Conservation (phyloP, 176 grass and related monocot species). For the Hyparrhenia diplandra region DNA sequence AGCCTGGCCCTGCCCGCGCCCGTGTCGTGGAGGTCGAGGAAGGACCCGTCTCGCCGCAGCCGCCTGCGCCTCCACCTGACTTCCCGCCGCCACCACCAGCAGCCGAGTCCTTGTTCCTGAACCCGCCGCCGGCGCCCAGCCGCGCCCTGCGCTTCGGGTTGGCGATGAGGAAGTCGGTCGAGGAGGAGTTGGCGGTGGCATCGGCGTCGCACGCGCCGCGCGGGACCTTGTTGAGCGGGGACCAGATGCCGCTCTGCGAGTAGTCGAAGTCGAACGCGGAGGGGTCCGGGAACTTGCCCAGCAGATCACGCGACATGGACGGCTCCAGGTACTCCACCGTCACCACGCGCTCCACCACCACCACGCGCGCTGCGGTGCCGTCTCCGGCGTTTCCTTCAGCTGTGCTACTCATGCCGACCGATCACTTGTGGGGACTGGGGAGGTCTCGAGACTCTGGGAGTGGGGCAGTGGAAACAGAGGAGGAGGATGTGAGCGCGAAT, state of each 20-base stretch:
- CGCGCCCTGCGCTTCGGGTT: slow-evolving; percentile 33
- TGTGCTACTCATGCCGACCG: slow-evolving; percentile 13
- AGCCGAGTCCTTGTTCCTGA: background rate
- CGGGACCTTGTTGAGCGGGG: slow-evolving; percentile 65
- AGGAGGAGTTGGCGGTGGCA: background rate
- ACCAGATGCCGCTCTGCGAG: slow-evolving; percentile 95
- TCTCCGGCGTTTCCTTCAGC: background rate
- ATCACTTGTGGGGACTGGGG: background rate
- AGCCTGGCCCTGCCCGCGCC: slow-evolving; percentile 35
- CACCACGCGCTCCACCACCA: slow-evolving; percentile 73
- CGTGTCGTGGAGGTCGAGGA: slow-evolving; percentile 34
- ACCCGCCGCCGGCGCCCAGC: background rate
- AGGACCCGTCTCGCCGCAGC: slow-evolving; percentile 33
- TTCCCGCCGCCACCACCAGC: background rate
- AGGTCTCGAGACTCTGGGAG: background rate
- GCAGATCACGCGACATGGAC: slow-evolving; percentile 69
- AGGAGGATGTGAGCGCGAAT: background rate
- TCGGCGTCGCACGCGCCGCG: slow-evolving; percentile 18
- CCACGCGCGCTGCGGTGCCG: background rate
- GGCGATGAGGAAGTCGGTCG: slow-evolving; percentile 44
- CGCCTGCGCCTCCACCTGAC: slow-evolving; percentile 41
- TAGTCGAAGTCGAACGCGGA: slow-evolving; percentile 93
- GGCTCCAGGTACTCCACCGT: slow-evolving; percentile 91
- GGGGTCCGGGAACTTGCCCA: slow-evolving; percentile 78
- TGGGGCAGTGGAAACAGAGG: background rate